These are phyloP conservation scores for Endothia cerciana DNA, from an alignment of 2,329 filamentous ascomycete genomes.

Conservation along the genomic window DNA sequence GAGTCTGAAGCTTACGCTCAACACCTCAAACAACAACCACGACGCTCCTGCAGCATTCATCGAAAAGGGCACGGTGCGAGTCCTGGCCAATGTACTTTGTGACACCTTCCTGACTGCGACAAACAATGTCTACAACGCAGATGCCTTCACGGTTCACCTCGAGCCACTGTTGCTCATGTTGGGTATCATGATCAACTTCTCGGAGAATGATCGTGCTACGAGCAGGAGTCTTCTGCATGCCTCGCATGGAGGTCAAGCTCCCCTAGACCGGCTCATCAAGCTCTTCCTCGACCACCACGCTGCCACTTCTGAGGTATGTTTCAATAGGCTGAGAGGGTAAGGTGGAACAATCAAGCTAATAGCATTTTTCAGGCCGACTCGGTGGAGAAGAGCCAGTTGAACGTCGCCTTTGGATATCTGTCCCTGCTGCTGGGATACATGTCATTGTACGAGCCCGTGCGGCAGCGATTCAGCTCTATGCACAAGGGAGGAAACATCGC, in stretches of 20 bases:
- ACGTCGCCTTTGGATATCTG: slow-evolving; percentile 85
- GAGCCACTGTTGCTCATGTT: slow-evolving; percentile 78
- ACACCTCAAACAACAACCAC: slow-evolving; percentile 81
- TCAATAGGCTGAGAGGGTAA: not conserved
- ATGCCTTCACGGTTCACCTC: slow-evolving; percentile 56
- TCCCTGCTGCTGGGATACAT: slow-evolving; percentile 83
- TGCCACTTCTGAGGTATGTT: slow-evolving; percentile 68
- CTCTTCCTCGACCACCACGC: slow-evolving; percentile 71
- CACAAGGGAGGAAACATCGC: slow-evolving; percentile 49
- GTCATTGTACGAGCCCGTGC: slow-evolving; percentile 58
- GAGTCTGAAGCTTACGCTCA: slow-evolving; percentile 74
- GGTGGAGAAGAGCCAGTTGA: slow-evolving; percentile 74
- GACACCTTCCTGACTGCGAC: slow-evolving; percentile 54
- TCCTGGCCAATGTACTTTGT: slow-evolving; percentile 55
- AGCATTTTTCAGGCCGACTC: slow-evolving; percentile 62
- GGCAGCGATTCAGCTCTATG: slow-evolving; percentile 46
- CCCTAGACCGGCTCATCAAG: slow-evolving; percentile 63
- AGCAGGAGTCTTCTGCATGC: slow-evolving; percentile 52
- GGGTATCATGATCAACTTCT: slow-evolving; percentile 84
- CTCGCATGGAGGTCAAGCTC: slow-evolving; percentile 41
- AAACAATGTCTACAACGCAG: slow-evolving; percentile 51
- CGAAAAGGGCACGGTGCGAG: slow-evolving; percentile 56
- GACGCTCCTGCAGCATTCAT: slow-evolving; percentile 72
- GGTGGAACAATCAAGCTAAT: slow-evolving; percentile 30
- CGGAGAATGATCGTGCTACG: slow-evolving; percentile 73